Percentiles rank a stretch among this genome's conserved stretches.
phyloP scores from a whole-genome alignment of 2,329 filamentous ascomycete species.

The Cordyceps farinosa region DNA sequence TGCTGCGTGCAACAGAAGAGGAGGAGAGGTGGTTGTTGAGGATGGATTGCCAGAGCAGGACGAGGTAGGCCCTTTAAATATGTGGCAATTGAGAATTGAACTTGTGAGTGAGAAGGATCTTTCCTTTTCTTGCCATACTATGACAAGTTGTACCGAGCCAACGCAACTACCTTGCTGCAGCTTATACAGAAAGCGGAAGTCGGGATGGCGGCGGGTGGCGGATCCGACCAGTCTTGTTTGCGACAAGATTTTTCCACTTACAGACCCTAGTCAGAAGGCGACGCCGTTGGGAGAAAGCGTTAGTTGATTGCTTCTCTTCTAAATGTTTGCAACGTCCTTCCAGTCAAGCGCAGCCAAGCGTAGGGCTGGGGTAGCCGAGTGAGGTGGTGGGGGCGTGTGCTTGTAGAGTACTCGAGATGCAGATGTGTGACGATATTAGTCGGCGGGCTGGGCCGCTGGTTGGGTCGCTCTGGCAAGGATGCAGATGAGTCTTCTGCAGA shows the following conservation, averaged over 20 bases:
- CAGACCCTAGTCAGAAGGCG: constrained; percentile 6
- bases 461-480: constrained; percentile 9
- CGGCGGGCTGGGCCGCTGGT: background rate
- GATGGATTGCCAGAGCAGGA: background rate
- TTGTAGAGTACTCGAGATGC: constrained; percentile 1
- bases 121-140: constrained; percentile 5
- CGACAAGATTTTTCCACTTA: constrained; percentile 10
- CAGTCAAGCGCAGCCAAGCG: background rate
- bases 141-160: constrained; percentile 9
- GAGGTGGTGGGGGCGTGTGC: constrained; percentile 12
- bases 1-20: background rate
- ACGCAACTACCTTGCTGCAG: constrained; percentile 13
- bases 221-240: background rate
- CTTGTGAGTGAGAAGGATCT: background rate
- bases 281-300: background rate
- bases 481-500: background rate
- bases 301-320: constrained; percentile 10
- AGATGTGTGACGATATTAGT: constrained; percentile 13
- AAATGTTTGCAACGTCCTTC: constrained; percentile 12
- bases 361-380: background rate
- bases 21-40: background rate
- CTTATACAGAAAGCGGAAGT: constrained; percentile 11
- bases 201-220: background rate
- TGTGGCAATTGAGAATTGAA: background rate
- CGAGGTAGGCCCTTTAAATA: constrained; percentile 1